A percentile compares a stretch with the other conserved stretches of the same genome.
Evolutionary conservation across 495 filamentous ascomycete species (phyloP).

Genomic region (Pseudevernia furfuracea): DNA sequence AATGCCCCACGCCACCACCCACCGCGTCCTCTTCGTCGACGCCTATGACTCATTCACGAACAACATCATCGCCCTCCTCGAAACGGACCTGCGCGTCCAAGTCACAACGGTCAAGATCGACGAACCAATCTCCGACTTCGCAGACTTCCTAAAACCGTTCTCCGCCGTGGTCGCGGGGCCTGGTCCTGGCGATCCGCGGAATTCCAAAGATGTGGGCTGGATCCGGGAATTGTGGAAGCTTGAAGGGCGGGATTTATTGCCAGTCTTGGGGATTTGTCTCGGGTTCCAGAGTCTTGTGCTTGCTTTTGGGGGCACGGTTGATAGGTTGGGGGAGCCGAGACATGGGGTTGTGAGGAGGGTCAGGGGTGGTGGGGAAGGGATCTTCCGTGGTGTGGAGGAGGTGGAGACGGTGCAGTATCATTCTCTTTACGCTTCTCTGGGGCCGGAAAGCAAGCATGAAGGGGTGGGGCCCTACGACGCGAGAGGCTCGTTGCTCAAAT

Average conservation of each 20-base stretch:
- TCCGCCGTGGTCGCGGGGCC: conserved; percentile 75
- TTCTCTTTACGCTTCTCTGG: conserved; percentile 64
- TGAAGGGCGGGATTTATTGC: conserved; percentile 47
- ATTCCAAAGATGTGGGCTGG: conserved; percentile 68
- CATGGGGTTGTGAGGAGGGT: conserved; percentile 74
- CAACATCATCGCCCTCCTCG: conserved; percentile 76
- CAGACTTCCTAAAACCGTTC: conserved; percentile 49
- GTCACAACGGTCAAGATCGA: conserved; percentile 72
- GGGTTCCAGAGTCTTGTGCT: conserved; percentile 81
- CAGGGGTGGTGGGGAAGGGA: conserved; percentile 40
- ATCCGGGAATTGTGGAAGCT: conserved; percentile 72
- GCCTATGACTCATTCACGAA: conserved; percentile 94
- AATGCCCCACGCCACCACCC: conserved; percentile 14
- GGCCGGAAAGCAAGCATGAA: conserved; percentile 29
- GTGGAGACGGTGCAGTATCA: conserved; percentile 81
- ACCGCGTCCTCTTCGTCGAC: conserved; percentile 74
- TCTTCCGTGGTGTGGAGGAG: conserved; percentile 49
- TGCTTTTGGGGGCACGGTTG: conserved; percentile 56
- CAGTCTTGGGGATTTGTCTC: conserved; percentile 83
- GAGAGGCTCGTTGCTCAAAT: background rate
- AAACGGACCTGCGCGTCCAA: conserved; percentile 38
- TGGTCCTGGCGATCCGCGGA: conserved; percentile 62
- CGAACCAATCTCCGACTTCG: conserved; percentile 34
- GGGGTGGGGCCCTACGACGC: background rate
- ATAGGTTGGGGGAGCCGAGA: conserved; percentile 55